Conservation (phyloP, 169 alveolate species). For the Plasmodium gonderi region DNA sequence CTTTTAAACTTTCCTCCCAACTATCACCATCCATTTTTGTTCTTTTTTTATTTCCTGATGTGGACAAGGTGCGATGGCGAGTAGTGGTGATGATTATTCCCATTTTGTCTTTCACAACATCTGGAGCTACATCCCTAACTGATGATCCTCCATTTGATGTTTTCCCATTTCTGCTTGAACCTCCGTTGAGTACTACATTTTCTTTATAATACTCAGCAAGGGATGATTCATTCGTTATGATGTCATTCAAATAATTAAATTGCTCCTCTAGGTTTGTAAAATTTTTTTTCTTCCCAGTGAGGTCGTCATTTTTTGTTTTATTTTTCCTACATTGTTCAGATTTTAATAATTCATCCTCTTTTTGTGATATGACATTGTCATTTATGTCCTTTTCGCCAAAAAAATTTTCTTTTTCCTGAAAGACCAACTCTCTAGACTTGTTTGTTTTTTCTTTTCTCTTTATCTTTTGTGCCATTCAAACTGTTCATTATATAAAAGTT, state of each 20-base stretch:
- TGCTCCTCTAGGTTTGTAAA: not conserved
- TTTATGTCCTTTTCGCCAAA: not conserved
- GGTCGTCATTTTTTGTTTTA: not conserved
- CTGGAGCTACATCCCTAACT: too few species aligned
- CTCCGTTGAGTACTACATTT: not conserved
- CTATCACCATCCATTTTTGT: too few species aligned
- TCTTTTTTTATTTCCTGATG: not conserved
- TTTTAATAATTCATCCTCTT: too few species aligned
- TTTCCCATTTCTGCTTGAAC: not conserved
- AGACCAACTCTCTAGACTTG: not conserved
- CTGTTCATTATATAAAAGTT: not conserved
- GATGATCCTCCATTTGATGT: too few species aligned
- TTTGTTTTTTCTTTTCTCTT: conserved; percentile 1
- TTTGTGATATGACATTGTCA: too few species aligned
- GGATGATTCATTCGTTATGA: not conserved
- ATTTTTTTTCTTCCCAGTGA: not conserved
- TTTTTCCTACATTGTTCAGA: too few species aligned
- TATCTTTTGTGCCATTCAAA: not conserved
- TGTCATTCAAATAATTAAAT: not conserved
- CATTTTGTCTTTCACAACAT: not conserved
- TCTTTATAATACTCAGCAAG: not conserved
- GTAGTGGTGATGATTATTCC: not conserved
- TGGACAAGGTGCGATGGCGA: not conserved
- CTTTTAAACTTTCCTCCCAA: not conserved
- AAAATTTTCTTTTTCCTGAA: not conserved